Conservation (phyloP, 2,329 filamentous ascomycete genomes). For the Ophiobolus disseminans region DNA sequence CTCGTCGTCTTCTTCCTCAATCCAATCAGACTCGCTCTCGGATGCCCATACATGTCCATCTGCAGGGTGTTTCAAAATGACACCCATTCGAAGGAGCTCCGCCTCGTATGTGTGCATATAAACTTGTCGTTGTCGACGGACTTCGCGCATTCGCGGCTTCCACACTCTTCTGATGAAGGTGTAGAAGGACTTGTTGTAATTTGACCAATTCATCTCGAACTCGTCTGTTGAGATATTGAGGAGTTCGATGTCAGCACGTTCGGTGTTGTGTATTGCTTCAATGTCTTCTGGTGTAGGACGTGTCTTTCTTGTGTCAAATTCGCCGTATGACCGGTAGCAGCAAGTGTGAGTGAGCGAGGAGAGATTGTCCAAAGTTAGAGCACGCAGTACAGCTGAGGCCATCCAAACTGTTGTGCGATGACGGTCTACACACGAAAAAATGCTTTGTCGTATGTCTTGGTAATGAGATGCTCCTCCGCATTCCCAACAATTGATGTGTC, state of each 20-base stretch:
- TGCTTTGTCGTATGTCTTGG: background rate
- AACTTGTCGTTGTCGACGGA: background rate
- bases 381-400: background rate
- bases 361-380: constrained; percentile 1
- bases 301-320: no score
- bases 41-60: background rate
- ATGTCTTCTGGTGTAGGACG: constrained; percentile 1
- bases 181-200: background rate
- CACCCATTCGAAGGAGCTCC: background rate
- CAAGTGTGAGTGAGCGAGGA: constrained; percentile 4
- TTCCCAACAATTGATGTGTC: background rate
- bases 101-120: background rate
- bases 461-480: no score
- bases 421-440: background rate
- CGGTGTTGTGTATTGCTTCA: background rate
- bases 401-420: background rate
- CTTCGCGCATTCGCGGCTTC: constrained; percentile 1
- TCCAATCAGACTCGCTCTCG: background rate
- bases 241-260: constrained; percentile 1
- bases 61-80: background rate
- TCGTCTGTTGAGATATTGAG: background rate
- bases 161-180: constrained; percentile 3
- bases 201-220: background rate
- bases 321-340: background rate
- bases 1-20: background rate